Base-by-base conservation (phyloP, 2,329 filamentous ascomycete species). In the Apiospora malaysiana region DNA sequence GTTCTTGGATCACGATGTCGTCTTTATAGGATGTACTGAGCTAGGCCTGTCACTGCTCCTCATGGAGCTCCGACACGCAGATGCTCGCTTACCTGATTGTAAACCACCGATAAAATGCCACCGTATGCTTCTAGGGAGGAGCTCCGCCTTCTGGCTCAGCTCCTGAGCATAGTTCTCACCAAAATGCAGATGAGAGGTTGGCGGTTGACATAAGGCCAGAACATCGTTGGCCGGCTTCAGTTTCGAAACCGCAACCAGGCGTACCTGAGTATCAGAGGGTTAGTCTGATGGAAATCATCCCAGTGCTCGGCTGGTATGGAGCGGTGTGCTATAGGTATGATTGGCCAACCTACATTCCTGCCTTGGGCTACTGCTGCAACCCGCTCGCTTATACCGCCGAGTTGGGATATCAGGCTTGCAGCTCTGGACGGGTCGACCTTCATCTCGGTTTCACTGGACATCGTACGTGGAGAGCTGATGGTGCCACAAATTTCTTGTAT, bases 31-130 rank as follows among this genome's bases (percentile, higher is more conserved):
- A 32, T 6, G 32, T 4, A 32, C 32, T 32, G 32, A 6, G 32
- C 32, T 32, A 63, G 56, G 10, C 56, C 56, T 37, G 5, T 1
- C 51, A 68, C 42, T 14, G 18, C 46, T 70, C 70, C 4, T 21
- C 42, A 43, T 68, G 67, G 8, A 67, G 59, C 23, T 32, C 27
- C 21, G 18, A 37, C 43, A 27, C 21, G 42, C 67, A 27, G n/a
- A 56, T 14, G 56, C 21, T 67, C 25, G 69, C 82, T 73, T 80
- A 89, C 88, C 85, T 18, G 93, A 95, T 82, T 99, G 96, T 49
- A 99, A 84, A 0, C 93, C 94, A 49, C 96, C 96, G 80, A 98
- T 99, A 82, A 98, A 98, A 82, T 99, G 96, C 96, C 96, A 99
- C 77, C 88, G 88, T 75, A 99, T 93, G 45, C 87, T 88, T 63